These are phyloP conservation scores for Penicillium sp. DNA, from an alignment of 2,329 filamentous ascomycete species.

Conservation along the genomic window DNA sequence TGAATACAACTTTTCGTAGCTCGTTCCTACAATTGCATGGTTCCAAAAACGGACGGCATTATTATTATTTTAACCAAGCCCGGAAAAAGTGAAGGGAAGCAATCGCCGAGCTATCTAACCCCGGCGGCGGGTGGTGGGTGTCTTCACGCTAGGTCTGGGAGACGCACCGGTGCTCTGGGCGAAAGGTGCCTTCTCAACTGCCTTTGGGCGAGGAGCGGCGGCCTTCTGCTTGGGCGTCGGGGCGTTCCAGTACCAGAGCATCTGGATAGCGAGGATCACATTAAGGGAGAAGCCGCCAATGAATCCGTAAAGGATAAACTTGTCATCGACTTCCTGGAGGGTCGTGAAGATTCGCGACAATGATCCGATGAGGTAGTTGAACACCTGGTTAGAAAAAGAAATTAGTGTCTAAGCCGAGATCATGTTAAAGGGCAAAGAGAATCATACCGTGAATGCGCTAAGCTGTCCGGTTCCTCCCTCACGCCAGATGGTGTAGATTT, in stretches of 20 bases:
- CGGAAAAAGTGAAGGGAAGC: constrained; percentile 8
- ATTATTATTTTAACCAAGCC: constrained; percentile 16
- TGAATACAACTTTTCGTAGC: not conserved
- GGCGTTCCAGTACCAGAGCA: constrained; percentile 94
- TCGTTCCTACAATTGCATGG: constrained; percentile 1
- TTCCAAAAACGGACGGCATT: constrained; percentile 13
- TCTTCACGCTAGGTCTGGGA: constrained; percentile 46
- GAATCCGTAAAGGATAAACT: constrained; percentile 93
- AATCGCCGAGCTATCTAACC: constrained; percentile 43
- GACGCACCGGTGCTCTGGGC: constrained; percentile 45
- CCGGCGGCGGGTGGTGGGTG: constrained; percentile 57
- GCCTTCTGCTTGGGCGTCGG: constrained; percentile 44
- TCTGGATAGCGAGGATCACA: constrained; percentile 78
- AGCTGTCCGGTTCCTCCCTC: constrained; percentile 91
- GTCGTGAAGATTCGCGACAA: constrained; percentile 97
- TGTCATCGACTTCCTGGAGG: constrained; percentile 94
- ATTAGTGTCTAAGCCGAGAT: not conserved
- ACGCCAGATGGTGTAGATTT: constrained; percentile 82
- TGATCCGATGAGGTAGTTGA: constrained; percentile 94
- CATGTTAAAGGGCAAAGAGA: not conserved
- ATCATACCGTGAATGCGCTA: constrained; percentile 87
- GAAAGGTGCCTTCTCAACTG: constrained; percentile 31
- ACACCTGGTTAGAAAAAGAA: constrained; percentile 62
- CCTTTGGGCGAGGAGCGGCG: constrained; percentile 25
- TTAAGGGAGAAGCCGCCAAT: constrained; percentile 90